phyloP scores from a whole-genome alignment of 768 basidiomycete species.

The Leucocoprinus sp. region DNA sequence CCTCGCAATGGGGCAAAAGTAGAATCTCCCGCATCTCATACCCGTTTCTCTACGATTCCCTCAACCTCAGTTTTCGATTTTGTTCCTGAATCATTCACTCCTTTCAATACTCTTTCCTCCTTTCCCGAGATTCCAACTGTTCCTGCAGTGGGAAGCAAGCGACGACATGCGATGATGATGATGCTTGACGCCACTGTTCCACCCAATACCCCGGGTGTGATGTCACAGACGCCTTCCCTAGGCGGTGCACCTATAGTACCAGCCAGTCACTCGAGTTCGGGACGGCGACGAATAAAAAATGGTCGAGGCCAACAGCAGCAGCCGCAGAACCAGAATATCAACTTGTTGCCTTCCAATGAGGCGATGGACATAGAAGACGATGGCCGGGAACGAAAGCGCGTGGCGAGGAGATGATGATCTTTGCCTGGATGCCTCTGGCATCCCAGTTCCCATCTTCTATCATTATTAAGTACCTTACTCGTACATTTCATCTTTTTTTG shows the following conservation, averaged over 20 bases:
- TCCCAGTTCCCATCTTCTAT: conserved; percentile 4
- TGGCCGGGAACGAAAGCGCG: conserved; percentile 64
- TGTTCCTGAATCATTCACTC: conserved; percentile 14
- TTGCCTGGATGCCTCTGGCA: background rate
- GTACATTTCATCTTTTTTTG: background rate
- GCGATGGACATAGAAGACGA: conserved; percentile 78
- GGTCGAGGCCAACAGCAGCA: conserved; percentile 26
- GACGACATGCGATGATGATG: conserved; percentile 75
- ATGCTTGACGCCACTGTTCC: conserved; percentile 51
- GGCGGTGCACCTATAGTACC: conserved; percentile 16
- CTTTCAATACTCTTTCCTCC: conserved; percentile 18
- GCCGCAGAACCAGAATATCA: conserved; percentile 33
- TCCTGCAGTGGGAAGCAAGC: conserved; percentile 54
- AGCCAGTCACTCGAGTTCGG: conserved; percentile 15
- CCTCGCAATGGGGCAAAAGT: conserved; percentile 5
- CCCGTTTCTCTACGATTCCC: conserved; percentile 15
- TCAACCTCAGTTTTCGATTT: conserved; percentile 17
- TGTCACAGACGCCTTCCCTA: conserved; percentile 22
- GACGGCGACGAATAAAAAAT: conserved; percentile 50
- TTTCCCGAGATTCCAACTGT: conserved; percentile 32
- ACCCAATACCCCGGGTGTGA: conserved; percentile 26
- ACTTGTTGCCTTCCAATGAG: conserved; percentile 28
- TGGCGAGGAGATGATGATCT: conserved; percentile 47
- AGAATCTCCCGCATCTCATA: conserved; percentile 16
- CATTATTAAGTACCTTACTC: conserved; percentile 6